A percentile compares a stretch with the other conserved stretches of the same genome.
phyloP scores from a whole-genome alignment of 2,329 filamentous ascomycete species.

The Fusarium pilosicola region DNA sequence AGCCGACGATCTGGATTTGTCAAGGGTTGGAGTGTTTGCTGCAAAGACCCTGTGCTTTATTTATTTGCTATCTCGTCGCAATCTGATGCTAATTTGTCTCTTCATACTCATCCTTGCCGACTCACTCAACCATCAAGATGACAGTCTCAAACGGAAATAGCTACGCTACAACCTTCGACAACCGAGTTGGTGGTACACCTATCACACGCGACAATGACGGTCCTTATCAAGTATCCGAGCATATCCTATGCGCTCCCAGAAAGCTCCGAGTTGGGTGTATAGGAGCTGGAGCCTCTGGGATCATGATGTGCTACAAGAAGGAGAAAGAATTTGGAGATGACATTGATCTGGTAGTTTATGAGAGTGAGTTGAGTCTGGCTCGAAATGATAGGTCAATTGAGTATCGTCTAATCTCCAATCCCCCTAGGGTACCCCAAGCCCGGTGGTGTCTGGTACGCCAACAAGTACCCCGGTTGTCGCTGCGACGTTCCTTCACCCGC shows the following conservation, averaged over 20 bases:
- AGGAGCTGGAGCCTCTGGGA: conserved; percentile 12
- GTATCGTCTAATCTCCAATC: not conserved
- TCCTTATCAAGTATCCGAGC: conserved; percentile 9
- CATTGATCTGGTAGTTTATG: conserved; percentile 13
- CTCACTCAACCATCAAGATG: not conserved
- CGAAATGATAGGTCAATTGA: not conserved
- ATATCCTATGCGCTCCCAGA: conserved; percentile 6
- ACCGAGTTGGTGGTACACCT: not conserved
- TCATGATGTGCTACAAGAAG: conserved; percentile 25
- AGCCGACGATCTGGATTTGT: not conserved
- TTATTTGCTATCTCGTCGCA: not conserved
- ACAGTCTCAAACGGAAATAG: not conserved
- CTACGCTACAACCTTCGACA: conserved; percentile 10
- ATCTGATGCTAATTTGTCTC: not conserved
- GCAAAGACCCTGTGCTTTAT: not conserved
- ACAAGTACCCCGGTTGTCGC: conserved; percentile 48
- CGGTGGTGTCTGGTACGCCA: conserved; percentile 51
- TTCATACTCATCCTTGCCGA: not conserved
- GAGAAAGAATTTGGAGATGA: conserved; percentile 16
- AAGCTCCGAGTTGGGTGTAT: conserved; percentile 13
- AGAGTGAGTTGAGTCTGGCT: not conserved
- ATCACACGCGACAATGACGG: not conserved
- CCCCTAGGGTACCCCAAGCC: conserved; percentile 5
- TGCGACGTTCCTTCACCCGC: conserved; percentile 53
- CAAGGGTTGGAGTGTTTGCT: accelerated